A percentile compares a stretch with the other conserved stretches of the same genome.
Evolutionary conservation across 257 asterid species (phyloP).

Genomic region (Verbena officinalis): DNA sequence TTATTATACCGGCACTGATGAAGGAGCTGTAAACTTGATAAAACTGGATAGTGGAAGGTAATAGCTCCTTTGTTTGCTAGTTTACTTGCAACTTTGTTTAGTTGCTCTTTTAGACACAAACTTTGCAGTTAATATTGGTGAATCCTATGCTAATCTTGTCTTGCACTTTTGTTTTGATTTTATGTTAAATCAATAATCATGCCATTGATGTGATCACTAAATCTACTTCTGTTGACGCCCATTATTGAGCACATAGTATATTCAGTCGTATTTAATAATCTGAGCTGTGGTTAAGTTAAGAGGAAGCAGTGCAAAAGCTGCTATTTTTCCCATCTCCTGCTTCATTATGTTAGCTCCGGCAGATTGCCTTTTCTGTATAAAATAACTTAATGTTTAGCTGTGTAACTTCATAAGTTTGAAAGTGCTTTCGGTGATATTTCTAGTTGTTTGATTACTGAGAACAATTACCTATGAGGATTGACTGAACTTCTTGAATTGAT

Average conservation of each 20-base stretch:
- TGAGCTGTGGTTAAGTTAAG: neutral
- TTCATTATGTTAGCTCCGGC: slow-evolving; percentile 16
- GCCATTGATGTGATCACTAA: slow-evolving; percentile 9
- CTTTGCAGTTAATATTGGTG: slow-evolving; percentile 7
- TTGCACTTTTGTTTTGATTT: slow-evolving; percentile 7
- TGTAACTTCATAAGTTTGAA: slow-evolving; percentile 12
- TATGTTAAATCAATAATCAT: slow-evolving; percentile 11
- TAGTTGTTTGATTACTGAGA: slow-evolving; percentile 13
- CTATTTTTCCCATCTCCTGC: slow-evolving; percentile 22
- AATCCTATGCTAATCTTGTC: slow-evolving; percentile 5
- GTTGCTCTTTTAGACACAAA: slow-evolving; percentile 9
- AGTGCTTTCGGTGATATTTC: slow-evolving; percentile 11
- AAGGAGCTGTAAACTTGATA: slow-evolving; percentile 95
- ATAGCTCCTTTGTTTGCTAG: slow-evolving; percentile 5
- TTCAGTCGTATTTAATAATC: neutral
- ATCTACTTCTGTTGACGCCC: neutral
- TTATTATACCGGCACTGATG: slow-evolving; percentile 95
- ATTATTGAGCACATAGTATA: slow-evolving; percentile 8
- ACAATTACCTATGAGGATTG: neutral
- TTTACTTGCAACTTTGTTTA: neutral
- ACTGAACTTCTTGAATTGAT: slow-evolving; percentile 31
- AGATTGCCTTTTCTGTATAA: slow-evolving; percentile 1
- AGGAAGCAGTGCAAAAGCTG: neutral
- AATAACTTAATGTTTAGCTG: neutral
- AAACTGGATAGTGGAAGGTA: slow-evolving; percentile 95